Evolutionary conservation across 2,329 filamentous ascomycete species (phyloP).

Genomic region (Mycosphaerella sp.): DNA sequence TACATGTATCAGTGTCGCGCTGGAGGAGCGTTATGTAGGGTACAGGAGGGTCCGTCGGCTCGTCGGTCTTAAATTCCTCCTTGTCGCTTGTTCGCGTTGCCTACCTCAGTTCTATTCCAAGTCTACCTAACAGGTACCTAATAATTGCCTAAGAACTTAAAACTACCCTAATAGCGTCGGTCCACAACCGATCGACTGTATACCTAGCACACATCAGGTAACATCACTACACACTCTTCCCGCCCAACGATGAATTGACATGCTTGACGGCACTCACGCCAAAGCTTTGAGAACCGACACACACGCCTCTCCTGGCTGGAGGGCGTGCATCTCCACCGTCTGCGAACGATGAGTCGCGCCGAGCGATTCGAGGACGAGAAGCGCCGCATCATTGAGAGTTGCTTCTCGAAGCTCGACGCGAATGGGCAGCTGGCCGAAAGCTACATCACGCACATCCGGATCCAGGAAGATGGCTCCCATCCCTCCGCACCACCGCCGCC

Average conservation of each 20-base stretch:
- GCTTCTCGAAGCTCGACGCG: slow-evolving; percentile 82
- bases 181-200: too few relatives aligned
- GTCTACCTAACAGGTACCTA: too few relatives aligned
- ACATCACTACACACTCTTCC: too few relatives aligned
- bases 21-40: too few relatives aligned
- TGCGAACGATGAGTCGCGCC: slow-evolving; percentile 43
- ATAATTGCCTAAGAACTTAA: too few relatives aligned
- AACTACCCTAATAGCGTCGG: too few relatives aligned
- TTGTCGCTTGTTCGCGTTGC: too few relatives aligned
- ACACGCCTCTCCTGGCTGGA: background rate
- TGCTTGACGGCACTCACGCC: background rate
- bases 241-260: background rate
- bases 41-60: too few relatives aligned
- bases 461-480: slow-evolving; percentile 77
- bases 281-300: background rate
- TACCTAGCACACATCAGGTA: too few relatives aligned
- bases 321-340: background rate
- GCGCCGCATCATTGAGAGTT: slow-evolving; percentile 85
- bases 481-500: slow-evolving; percentile 81
- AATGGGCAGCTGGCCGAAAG: slow-evolving; percentile 83
- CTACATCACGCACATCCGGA: slow-evolving; percentile 94
- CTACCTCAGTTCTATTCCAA: too few relatives aligned
- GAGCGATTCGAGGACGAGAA: slow-evolving; percentile 97
- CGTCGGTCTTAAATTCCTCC: too few relatives aligned
- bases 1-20: too few relatives aligned